These are phyloP conservation scores for Microcyclosporella mali DNA, from an alignment of 2,329 filamentous ascomycete species.

Conservation along the genomic window DNA sequence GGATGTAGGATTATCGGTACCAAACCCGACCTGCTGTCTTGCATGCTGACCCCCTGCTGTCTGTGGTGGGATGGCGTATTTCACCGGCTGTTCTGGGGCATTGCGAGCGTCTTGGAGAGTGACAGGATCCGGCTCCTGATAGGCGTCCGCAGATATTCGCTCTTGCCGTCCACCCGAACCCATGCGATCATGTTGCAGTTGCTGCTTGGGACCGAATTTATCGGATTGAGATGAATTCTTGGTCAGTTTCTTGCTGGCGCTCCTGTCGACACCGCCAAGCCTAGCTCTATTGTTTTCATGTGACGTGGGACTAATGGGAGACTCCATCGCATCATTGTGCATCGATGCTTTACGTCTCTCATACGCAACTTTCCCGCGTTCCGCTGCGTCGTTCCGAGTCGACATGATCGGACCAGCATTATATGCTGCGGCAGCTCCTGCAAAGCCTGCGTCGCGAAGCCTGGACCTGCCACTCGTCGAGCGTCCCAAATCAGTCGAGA, in stretches of 20 bases:
- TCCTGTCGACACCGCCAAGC: constrained; percentile 21
- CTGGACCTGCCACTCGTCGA: constrained; percentile 24
- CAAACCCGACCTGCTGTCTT: constrained; percentile 39
- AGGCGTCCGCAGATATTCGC: constrained; percentile 28
- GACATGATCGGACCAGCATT: constrained; percentile 11
- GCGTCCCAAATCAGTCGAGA: constrained; percentile 11
- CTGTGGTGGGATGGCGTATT: constrained; percentile 33
- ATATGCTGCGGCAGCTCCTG: constrained; percentile 26
- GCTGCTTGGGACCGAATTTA: constrained; percentile 19
- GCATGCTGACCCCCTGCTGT: constrained; percentile 32
- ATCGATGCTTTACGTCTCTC: constrained; percentile 25
- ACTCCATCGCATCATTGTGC: constrained; percentile 9
- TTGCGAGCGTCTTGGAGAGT: constrained; percentile 22
- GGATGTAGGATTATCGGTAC: constrained; percentile 16
- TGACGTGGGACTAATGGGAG: constrained; percentile 20
- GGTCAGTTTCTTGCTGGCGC: constrained; percentile 32
- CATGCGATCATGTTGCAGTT: constrained; percentile 35
- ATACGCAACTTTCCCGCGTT: constrained; percentile 28
- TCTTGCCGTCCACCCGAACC: constrained; percentile 27
- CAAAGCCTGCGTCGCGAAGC: constrained; percentile 29
- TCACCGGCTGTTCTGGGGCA: constrained; percentile 17
- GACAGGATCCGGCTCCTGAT: constrained; percentile 34
- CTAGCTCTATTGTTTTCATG: constrained; percentile 4
- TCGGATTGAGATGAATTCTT: constrained; percentile 19
- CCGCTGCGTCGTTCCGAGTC: constrained; percentile 16